A percentile compares a stretch with the other conserved stretches of the same genome.
phyloP scores from a whole-genome alignment of 2,329 filamentous ascomycete species.

The Monosporascus sp. region DNA sequence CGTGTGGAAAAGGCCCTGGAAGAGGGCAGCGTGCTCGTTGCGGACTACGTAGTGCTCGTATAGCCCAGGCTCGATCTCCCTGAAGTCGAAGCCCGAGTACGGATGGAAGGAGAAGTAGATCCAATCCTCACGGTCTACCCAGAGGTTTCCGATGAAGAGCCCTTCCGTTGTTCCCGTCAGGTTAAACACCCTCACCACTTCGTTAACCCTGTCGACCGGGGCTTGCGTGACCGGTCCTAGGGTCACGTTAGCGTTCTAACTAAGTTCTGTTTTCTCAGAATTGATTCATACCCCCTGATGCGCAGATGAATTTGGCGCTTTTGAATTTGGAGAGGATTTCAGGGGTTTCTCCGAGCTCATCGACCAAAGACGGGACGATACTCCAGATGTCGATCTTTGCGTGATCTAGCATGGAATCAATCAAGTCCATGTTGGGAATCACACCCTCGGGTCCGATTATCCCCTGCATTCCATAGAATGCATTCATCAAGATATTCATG shows the following conservation, averaged over 20 bases:
- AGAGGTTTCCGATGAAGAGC: slow-evolving; percentile 28
- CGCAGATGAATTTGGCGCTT: slow-evolving; percentile 30
- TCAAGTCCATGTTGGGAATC: slow-evolving; percentile 30
- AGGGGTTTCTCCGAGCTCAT: slow-evolving; percentile 27
- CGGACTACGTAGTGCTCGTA: slow-evolving; percentile 30
- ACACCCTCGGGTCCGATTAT: slow-evolving; percentile 30
- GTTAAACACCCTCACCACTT: slow-evolving; percentile 28
- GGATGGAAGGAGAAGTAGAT: slow-evolving; percentile 29
- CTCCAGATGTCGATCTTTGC: slow-evolving; percentile 33
- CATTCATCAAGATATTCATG: slow-evolving; percentile 35
- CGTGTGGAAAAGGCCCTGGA: slow-evolving; percentile 30
- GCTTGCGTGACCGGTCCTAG: slow-evolving; percentile 22
- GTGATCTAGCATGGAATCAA: slow-evolving; percentile 28
- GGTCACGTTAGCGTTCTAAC: neutral
- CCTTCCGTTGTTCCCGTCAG: slow-evolving; percentile 30
- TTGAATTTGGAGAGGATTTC: slow-evolving; percentile 26
- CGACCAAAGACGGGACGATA: slow-evolving; percentile 31
- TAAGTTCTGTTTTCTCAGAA: neutral
- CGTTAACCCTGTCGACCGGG: slow-evolving; percentile 24
- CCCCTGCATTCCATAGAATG: slow-evolving; percentile 29
- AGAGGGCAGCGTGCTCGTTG: slow-evolving; percentile 23
- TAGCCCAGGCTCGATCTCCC: slow-evolving; percentile 21
- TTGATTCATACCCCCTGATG: slow-evolving; percentile 24
- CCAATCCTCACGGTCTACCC: slow-evolving; percentile 17
- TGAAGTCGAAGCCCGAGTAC: slow-evolving; percentile 30